These are phyloP conservation scores for Russula lepida DNA, from an alignment of 768 basidiomycete genomes.

Conservation along the genomic window DNA sequence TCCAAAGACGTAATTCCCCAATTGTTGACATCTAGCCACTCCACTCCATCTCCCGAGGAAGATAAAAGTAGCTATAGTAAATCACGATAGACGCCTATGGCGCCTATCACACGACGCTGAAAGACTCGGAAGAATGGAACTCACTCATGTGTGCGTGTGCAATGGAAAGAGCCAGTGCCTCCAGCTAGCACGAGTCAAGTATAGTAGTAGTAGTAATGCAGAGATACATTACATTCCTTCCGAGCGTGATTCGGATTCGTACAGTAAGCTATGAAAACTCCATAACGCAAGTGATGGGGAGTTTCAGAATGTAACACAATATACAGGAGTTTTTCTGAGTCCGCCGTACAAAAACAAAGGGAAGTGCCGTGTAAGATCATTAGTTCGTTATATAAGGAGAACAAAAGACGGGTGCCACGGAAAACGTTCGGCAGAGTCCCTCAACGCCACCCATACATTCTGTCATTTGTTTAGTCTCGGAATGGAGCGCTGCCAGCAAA, in stretches of 20 bases:
- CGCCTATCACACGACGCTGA: not conserved
- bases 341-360: not conserved
- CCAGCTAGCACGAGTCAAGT: conserved; percentile 1
- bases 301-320: not conserved
- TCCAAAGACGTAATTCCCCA: not conserved
- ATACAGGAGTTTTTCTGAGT: not conserved
- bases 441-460: not conserved
- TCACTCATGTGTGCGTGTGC: not conserved
- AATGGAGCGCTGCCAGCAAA: conserved; percentile 17
- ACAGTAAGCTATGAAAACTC: not conserved
- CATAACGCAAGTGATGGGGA: not conserved
- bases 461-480: not conserved
- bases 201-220: conserved; percentile 6
- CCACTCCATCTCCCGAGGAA: not conserved
- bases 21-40: not conserved
- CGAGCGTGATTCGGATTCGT: not conserved
- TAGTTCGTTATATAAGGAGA: not conserved
- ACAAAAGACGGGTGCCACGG: not conserved
- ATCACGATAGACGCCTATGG: not conserved
- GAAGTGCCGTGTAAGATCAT: not conserved
- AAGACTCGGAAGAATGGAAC: not conserved
- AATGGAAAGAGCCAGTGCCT: not conserved
- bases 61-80: not conserved
- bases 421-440: not conserved
- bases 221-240: not conserved